These are phyloP conservation scores for Megacollybia marginata DNA, from an alignment of 768 basidiomycete genomes.

Conservation along the genomic window DNA sequence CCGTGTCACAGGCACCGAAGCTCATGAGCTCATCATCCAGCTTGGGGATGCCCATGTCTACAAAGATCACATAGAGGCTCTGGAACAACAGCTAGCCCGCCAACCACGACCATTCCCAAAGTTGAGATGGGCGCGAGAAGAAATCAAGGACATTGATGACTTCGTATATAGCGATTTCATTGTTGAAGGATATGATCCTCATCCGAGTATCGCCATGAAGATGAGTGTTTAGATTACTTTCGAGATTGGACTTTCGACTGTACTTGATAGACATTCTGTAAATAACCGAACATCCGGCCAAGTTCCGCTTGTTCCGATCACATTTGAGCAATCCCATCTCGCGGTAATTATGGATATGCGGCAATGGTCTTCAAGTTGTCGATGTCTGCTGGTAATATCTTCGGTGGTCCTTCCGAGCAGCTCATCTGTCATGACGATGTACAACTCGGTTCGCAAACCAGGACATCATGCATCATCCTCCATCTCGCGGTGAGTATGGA, in stretches of 20 bases:
- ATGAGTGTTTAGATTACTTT: slow-evolving; percentile 67
- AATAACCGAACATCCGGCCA: too few relatives aligned
- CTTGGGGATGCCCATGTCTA: slow-evolving; percentile 98
- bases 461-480: too few relatives aligned
- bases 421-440: too few relatives aligned
- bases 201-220: slow-evolving; percentile 86
- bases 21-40: slow-evolving; percentile 89
- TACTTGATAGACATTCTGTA: background rate
- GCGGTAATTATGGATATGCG: too few relatives aligned
- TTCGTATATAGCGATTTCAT: slow-evolving; percentile 76
- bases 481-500: too few relatives aligned
- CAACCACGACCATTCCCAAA: slow-evolving; percentile 80
- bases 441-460: too few relatives aligned
- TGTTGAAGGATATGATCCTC: slow-evolving; percentile 81
- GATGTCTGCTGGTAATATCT: too few relatives aligned
- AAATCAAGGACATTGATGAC: slow-evolving; percentile 68
- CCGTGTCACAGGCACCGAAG: slow-evolving; percentile 77
- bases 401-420: too few relatives aligned
- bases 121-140: slow-evolving; percentile 60
- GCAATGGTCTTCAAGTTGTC: too few relatives aligned
- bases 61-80: slow-evolving; percentile 83
- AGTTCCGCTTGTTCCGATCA: too few relatives aligned
- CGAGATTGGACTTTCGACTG: background rate
- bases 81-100: slow-evolving; percentile 73
- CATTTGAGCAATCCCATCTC: too few relatives aligned